phyloP scores from a whole-genome alignment of 257 asterid species.

The Osmanthus fragrans region DNA sequence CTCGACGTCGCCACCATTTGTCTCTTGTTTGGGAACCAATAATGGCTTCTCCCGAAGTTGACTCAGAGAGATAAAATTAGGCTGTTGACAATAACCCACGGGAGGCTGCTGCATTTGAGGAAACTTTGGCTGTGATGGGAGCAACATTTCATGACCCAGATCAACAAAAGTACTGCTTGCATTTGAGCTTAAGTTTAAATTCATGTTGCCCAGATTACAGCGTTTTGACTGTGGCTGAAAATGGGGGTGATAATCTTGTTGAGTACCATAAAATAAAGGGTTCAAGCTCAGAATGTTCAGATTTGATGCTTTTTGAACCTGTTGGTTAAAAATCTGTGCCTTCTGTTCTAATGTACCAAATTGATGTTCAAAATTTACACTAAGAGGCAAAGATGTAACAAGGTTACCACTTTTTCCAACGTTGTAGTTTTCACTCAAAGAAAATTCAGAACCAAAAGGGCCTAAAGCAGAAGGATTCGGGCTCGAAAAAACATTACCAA shows the following conservation, averaged over 20 bases:
- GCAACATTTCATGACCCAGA: conserved; percentile 4
- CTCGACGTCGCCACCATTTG: not conserved
- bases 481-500: conserved; percentile 8
- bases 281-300: not conserved
- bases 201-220: not conserved
- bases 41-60: conserved; percentile 4
- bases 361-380: conserved; percentile 5
- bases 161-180: not conserved
- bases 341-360: not conserved
- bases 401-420: not conserved
- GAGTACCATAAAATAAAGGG: conserved; percentile 3
- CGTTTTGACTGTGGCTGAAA: not conserved
- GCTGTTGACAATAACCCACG: not conserved
- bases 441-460: conserved; percentile 15
- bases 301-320: conserved; percentile 7
- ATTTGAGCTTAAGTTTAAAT: not conserved
- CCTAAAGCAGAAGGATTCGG: conserved; percentile 3
- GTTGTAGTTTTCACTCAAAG: not conserved
- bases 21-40: conserved; percentile 5
- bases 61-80: not conserved
- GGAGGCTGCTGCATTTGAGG: conserved; percentile 14
- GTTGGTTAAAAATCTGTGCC: conserved; percentile 13
- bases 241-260: not conserved
- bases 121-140: not conserved
- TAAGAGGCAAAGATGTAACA: conserved; percentile 9